Percentiles rank a stretch among this genome's conserved stretches.
These are phyloP conservation scores for Maudiozyma turicensis DNA, from an alignment of 805 yeast species.

Conservation along the genomic window DNA sequence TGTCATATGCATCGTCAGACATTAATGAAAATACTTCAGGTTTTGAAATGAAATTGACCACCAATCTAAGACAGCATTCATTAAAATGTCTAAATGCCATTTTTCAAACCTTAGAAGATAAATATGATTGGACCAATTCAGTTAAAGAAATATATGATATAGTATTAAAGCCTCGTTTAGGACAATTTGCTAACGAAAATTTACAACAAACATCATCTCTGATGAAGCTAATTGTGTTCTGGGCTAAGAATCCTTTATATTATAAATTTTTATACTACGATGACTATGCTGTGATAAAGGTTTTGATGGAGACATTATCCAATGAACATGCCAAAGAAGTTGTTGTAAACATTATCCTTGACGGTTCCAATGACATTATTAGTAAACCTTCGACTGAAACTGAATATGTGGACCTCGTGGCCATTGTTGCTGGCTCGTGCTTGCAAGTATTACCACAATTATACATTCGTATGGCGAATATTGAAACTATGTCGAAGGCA, in stretches of 20 bases:
- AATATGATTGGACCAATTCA: slow-evolving; percentile 47
- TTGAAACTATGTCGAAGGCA: slow-evolving; percentile 42
- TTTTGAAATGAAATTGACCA: slow-evolving; percentile 37
- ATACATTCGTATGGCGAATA: slow-evolving; percentile 31
- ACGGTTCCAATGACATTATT: slow-evolving; percentile 42
- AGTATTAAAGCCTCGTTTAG: slow-evolving; percentile 57
- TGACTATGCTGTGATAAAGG: slow-evolving; percentile 42
- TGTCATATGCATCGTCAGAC: slow-evolving; percentile 39
- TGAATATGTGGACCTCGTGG: slow-evolving; percentile 41
- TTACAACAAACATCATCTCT: slow-evolving; percentile 75
- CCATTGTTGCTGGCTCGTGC: slow-evolving; percentile 49
- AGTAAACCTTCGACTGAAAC: slow-evolving; percentile 33
- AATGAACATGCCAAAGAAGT: slow-evolving; percentile 54
- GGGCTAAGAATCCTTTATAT: slow-evolving; percentile 43
- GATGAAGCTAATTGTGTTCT: slow-evolving; percentile 50
- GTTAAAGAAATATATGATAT: slow-evolving; percentile 40
- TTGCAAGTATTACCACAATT: slow-evolving; percentile 43
- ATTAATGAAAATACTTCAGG: slow-evolving; percentile 10
- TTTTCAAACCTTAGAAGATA: slow-evolving; percentile 42
- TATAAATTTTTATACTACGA: slow-evolving; percentile 46
- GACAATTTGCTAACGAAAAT: slow-evolving; percentile 63
- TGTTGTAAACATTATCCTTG: slow-evolving; percentile 48
- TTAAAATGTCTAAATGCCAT: slow-evolving; percentile 52
- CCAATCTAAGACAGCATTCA: slow-evolving; percentile 56
- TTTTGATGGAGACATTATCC: slow-evolving; percentile 46